Evolutionary conservation across 345 rosid species (phyloP).

Genomic region (Alliaria petiolata): DNA sequence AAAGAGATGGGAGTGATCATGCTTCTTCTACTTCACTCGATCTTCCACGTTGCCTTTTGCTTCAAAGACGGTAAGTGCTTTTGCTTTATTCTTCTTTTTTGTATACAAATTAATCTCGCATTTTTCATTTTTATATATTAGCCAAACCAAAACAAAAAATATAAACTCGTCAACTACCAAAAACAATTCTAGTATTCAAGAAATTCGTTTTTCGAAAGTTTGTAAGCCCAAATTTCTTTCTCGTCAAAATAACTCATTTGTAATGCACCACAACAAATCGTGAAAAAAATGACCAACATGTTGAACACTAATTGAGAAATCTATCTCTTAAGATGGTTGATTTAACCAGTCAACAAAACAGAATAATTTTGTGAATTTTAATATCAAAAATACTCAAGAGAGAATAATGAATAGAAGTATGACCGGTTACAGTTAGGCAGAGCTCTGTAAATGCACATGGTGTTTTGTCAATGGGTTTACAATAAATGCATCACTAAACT

Average conservation of each 20-base stretch:
- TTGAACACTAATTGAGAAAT: constrained; percentile 2
- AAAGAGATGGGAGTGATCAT: constrained; percentile 32
- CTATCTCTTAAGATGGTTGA: neutral
- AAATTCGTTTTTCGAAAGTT: neutral
- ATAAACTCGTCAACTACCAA: neutral
- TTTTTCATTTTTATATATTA: neutral
- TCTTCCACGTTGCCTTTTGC: constrained; percentile 38
- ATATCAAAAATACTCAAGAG: neutral
- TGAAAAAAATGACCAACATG: neutral
- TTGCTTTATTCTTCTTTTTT: neutral
- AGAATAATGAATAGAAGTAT: neutral
- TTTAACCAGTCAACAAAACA: neutral
- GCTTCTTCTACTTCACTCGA: constrained; percentile 46
- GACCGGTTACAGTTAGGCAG: neutral
- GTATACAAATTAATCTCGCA: neutral
- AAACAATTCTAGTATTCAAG: neutral
- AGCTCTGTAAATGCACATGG: constrained; percentile 22
- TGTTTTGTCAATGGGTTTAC: neutral
- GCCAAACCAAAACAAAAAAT: neutral
- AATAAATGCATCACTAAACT: constrained; percentile 23
- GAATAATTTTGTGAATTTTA: neutral
- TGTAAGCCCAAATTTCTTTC: neutral
- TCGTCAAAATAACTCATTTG: neutral
- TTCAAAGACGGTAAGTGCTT: constrained; percentile 49
- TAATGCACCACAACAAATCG: neutral